Conservation (phyloP, 371 early-diverging fungal genomes). For the Umbelopsis sp. region DNA sequence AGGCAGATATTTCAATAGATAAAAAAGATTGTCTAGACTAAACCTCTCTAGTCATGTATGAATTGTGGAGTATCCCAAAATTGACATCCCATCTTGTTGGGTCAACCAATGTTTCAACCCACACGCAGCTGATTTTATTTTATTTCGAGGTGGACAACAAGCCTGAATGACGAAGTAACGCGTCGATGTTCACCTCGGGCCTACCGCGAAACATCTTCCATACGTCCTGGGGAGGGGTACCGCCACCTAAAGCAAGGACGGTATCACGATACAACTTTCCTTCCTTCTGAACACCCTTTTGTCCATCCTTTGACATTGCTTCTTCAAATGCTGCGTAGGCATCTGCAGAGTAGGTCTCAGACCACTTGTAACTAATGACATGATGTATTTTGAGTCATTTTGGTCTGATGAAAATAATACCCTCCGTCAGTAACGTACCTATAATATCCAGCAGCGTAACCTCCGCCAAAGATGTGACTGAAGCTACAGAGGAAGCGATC, state of each 20-base stretch:
- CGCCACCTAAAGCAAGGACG: slow-evolving; percentile 67
- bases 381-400: background rate
- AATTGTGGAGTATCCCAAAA: no score
- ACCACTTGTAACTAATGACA: slow-evolving; percentile 63
- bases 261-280: slow-evolving; percentile 68
- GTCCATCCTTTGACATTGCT: slow-evolving; percentile 39
- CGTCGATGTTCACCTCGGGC: slow-evolving; percentile 53
- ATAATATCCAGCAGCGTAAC: slow-evolving; percentile 70
- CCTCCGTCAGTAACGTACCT: slow-evolving; percentile 32
- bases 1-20: no score
- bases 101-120: no score
- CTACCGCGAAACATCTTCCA: slow-evolving; percentile 67
- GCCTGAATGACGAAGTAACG: slow-evolving; percentile 65
- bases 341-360: slow-evolving; percentile 71
- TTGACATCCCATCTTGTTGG: no score
- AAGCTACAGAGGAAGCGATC: slow-evolving; percentile 69
- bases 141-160: slow-evolving; percentile 29
- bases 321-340: slow-evolving; percentile 72
- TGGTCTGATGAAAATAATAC: slow-evolving; percentile 1
- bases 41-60: no score
- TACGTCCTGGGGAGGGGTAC: slow-evolving; percentile 60
- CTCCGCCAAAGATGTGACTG: slow-evolving; percentile 69
- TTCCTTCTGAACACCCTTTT: slow-evolving; percentile 33
- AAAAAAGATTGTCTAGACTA: no score
- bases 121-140: slow-evolving; percentile 22